Evolutionary conservation across 176 grass and related monocot genomes (phyloP).

Genomic region (Leersia perrieri): DNA sequence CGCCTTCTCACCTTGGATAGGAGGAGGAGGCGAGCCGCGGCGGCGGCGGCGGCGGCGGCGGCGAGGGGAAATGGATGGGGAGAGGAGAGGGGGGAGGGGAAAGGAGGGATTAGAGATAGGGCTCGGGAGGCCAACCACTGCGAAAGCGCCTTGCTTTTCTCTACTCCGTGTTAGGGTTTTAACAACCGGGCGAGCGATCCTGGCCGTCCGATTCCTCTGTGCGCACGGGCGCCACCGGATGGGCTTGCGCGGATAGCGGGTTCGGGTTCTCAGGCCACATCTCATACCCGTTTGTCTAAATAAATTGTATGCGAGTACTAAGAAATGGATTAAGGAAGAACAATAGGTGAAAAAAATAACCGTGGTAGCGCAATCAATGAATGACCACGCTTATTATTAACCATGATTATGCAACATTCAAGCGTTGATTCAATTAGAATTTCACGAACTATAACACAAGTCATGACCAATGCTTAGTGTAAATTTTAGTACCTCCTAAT

Average conservation of each 20-base stretch:
- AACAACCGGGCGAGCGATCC: background rate
- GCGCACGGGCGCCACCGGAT: background rate
- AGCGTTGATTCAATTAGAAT: too few relatives aligned
- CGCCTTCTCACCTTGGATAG: constrained; percentile 21
- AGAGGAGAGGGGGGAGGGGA: background rate
- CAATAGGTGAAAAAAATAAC: background rate
- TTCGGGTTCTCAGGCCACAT: background rate
- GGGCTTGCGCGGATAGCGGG: background rate
- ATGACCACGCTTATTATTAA: background rate
- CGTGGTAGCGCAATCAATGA: background rate
- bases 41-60: background rate
- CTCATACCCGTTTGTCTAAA: background rate
- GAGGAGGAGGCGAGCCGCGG: background rate
- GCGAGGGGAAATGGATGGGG: background rate
- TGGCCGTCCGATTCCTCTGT: background rate
- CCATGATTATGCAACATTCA: too few relatives aligned
- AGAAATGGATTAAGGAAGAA: background rate
- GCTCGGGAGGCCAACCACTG: constrained; percentile 7
- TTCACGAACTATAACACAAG: too few relatives aligned
- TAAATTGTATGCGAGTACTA: background rate
- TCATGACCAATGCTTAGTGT: too few relatives aligned
- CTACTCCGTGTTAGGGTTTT: constrained; percentile 21
- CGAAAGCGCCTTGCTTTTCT: background rate
- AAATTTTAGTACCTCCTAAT: too few relatives aligned
- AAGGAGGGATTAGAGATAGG: constrained; percentile 4